Evolutionary conservation across 768 basidiomycete species (phyloP), one percentile per base, ranked within the genome.

Genomic region (Tremella mesenterica): DNA sequence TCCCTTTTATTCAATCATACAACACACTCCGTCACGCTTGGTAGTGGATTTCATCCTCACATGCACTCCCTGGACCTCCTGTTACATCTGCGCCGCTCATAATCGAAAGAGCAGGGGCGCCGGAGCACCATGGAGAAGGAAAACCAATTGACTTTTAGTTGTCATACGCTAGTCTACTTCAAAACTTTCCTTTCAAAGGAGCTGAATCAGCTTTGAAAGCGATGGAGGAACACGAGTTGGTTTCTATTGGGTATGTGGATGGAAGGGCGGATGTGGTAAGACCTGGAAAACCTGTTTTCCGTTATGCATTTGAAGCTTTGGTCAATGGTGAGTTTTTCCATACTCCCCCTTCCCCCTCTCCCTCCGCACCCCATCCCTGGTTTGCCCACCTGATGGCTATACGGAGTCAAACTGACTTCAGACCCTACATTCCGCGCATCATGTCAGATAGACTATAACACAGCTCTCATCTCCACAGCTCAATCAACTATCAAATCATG

Each of bases 101-200:
- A 28, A 39, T 0, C 16, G 21, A 4, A 14, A n/a, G n/a, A n/a
- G n/a, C n/a, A n/a, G n/a, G n/a, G n/a, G n/a, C n/a, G n/a, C n/a
- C n/a, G n/a, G n/a, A n/a, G n/a, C n/a, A n/a, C n/a, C n/a, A 46
- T 52, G 44, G 43, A 30, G 20, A 16, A 20, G 39, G 21, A 21
- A 14, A 26, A 26, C 8, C 25, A 28, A 8, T 58, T 59, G 43
- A 59, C 21, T 12, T n/a, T 67, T 81, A 90, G 88, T 74, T 88
- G 8, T 78, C 86, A 9, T 96, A 96, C 70, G 81, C 89, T 50
- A 83, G 88, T 20, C 76, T 87, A 3, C 75, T 97, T 48, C 73
- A 85, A 46, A 84, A 88, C 47, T 85, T 84, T 67, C 88, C 87
- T 0, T 95, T 92, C 81, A 91, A 89, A 68, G 88, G 85, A n/a